Evolutionary conservation across 2,329 filamentous ascomycete species (phyloP).

Genomic region (Fusarium gaditjirri): DNA sequence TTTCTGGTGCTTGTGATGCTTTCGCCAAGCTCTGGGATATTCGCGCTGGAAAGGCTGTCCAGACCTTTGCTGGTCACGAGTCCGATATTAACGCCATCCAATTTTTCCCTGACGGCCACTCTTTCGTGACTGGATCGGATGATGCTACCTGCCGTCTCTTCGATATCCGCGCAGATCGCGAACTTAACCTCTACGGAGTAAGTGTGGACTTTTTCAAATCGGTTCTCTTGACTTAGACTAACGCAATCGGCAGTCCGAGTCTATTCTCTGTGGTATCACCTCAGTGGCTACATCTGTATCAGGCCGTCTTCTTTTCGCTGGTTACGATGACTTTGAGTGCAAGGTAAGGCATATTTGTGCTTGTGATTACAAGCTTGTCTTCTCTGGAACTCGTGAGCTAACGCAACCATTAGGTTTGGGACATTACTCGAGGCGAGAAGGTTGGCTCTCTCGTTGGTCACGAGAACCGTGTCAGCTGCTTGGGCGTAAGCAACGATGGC

Average conservation of each 20-base stretch:
- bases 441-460: conserved; percentile 96
- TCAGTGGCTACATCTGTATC: conserved; percentile 98
- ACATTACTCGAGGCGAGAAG: conserved; percentile 95
- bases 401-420: conserved; percentile 81
- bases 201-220: conserved; percentile 47
- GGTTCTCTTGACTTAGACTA: conserved; percentile 17
- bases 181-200: conserved; percentile 75
- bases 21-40: conserved; percentile 99
- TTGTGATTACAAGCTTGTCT: neutral
- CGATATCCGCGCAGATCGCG: conserved; percentile 94
- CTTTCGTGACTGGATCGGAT: conserved; percentile 97
- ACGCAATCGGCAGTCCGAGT: conserved; percentile 77
- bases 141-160: conserved; percentile 97
- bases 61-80: conserved; percentile 98
- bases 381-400: neutral
- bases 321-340: conserved; percentile 99
- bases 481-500: conserved; percentile 98
- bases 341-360: conserved; percentile 72
- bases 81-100: conserved; percentile 99
- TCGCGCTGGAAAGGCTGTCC: conserved; percentile 95
- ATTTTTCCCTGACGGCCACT: conserved; percentile 99
- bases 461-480: conserved; percentile 98
- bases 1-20: conserved; percentile 98
- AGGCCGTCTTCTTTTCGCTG: conserved; percentile 92
- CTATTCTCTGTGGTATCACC: conserved; percentile 97